phyloP scores from a whole-genome alignment of 2,329 filamentous ascomycete species.

The Paraphoma sp. region DNA sequence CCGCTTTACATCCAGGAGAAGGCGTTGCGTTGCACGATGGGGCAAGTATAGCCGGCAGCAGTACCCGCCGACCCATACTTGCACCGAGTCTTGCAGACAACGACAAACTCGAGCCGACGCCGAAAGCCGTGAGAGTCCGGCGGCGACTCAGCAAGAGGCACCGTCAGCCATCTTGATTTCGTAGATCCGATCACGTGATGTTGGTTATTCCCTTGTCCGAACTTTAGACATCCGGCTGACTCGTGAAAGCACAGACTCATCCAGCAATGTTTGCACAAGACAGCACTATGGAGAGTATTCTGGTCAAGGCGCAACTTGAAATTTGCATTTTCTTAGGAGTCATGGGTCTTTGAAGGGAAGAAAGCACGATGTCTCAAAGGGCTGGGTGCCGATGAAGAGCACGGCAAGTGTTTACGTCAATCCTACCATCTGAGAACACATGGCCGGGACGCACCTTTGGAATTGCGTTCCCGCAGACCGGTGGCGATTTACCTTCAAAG shows the following conservation, averaged over 20 bases:
- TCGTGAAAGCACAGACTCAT: background rate
- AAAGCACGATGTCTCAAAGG: no score
- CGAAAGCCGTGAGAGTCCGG: slow-evolving; percentile 12
- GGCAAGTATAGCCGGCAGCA: slow-evolving; percentile 27
- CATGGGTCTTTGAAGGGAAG: no score
- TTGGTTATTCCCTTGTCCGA: background rate
- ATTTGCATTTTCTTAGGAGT: no score
- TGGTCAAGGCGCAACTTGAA: no score
- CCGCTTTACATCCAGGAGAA: slow-evolving; percentile 13
- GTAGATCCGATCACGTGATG: background rate
- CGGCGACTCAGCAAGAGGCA: slow-evolving; percentile 29
- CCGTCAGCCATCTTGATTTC: slow-evolving; percentile 19
- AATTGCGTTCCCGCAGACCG: no score
- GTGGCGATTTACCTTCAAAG: no score
- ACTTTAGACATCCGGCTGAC: background rate
- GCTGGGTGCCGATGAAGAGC: no score
- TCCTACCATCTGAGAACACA: no score
- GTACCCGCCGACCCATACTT: slow-evolving; percentile 23
- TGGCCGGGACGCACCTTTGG: no score
- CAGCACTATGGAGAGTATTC: no score
- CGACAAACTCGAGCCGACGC: slow-evolving; percentile 6
- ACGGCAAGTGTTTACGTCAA: no score
- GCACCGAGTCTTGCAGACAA: slow-evolving; percentile 16
- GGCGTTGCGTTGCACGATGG: slow-evolving; percentile 15
- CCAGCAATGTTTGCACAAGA: no score